Evolutionary conservation across 2,329 filamentous ascomycete genomes (phyloP), one percentile per base, ranked within the genome.

Genomic region (Sarocladiaceae sp.): DNA sequence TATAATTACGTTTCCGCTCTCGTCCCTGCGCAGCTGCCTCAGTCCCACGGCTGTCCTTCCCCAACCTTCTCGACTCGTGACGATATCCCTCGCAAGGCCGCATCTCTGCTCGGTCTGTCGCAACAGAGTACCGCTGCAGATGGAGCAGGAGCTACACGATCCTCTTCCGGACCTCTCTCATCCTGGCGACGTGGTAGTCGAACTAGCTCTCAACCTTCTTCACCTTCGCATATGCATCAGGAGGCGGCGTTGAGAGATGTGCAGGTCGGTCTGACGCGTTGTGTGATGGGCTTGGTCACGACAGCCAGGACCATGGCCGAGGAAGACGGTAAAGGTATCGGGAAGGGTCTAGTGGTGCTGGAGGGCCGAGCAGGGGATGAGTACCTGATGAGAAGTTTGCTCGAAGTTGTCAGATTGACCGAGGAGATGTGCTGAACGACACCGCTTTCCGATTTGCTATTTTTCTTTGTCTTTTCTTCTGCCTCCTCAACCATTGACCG

Each of bases 1-100:
- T 82, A 79, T 63, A 83, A 82, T 63, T 83, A 83, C 65, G 67
- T 83, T 47, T 66, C 64, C 8, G 61, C 60, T n/a, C 60, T 69
- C 33, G 59, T 66, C 23, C 59, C 60, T 28, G 44, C 26, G 7
- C 26, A 48, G 4, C n/a, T 4, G 20, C n/a, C 22, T 56, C 60
- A 53, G 53, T 53, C 22, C 55, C 53, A 7, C 59, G 57, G 29
- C 40, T 28, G 13, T 55, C 52, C 17, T 59, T 44, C 7, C 33
- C 50, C 2, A 58, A 52, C 46, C 53, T 55, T 29, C 52, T 63
- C 6, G 59, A 63, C 25, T 62, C 25, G 36, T 54, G 66, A 66
- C 10, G 65, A 68, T 18, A 72, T 78, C 37, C 75, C 76, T n/a
- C 71, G 69, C 53, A 82, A 82, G 61, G 79, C 79, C 0, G 76